Evolutionary conservation across 73 alveolate species (phyloP), one percentile per base, ranked within the genome.

Genomic region (Paramecium octaurelia): DNA sequence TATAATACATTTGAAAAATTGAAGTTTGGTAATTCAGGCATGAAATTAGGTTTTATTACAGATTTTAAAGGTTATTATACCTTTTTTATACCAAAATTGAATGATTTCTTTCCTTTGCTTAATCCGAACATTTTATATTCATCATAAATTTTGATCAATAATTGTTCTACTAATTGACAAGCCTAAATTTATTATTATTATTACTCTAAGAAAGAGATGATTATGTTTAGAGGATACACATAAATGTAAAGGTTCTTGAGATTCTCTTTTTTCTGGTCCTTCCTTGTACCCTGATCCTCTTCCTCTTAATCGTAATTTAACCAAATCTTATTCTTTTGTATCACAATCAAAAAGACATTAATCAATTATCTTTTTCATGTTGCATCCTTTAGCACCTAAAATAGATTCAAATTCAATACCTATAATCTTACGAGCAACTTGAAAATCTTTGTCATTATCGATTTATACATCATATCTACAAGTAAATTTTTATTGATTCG

Each of bases 241-340:
- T 93, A 98, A 89, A 95, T 98, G 99, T 21, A 98, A 97, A 2
- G 99, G 98, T 76, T 98, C 99, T 75, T 95, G 93, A 88, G 98
- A 93, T 94, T 98, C 99, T 93, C 95, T 96, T 77, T 97, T 95
- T 69, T 97, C 95, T 3, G 99, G 99, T 9, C 99, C 99, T 96
- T 98, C 99, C 95, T 97, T 97, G 92, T 95, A 98, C 10, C 99
- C 99, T 21, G 99, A 97, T 27, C 99, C 99, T 86, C 92, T 97
- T 44, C 99, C 99, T 93, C 99, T 95, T 38, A 98, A 94, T 89
- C 99, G 93, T 68, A 98, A 90, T 90, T 98, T 98, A 29, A 97
- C 98, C 43, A 95, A 86, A 85, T 97, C 97, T 20, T 96, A 90
- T 8, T 80, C 94, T 12, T 90, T 87, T 54, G 93, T 97, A 44